Conservation (phyloP, 768 basidiomycete genomes). For the Pholiota microspora region DNA sequence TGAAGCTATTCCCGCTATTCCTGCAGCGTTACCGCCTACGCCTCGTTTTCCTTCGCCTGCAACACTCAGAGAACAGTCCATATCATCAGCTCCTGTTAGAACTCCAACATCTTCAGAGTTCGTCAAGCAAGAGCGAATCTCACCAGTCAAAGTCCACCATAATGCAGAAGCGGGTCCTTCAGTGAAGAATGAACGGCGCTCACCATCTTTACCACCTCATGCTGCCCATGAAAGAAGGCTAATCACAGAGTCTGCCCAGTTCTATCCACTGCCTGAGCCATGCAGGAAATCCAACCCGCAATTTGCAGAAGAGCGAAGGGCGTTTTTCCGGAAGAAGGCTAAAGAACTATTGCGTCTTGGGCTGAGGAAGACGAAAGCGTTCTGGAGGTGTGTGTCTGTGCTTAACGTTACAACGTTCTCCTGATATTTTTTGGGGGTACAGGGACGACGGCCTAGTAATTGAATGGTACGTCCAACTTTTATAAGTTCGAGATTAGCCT, state of each 20-base stretch:
- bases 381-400: conserved; percentile 17
- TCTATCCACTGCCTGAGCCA: conserved; percentile 24
- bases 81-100: neutral
- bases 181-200: conserved; percentile 2
- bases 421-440: neutral
- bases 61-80: neutral
- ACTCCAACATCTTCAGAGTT: neutral
- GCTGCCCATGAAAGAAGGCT: conserved; percentile 20
- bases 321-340: conserved; percentile 19
- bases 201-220: neutral
- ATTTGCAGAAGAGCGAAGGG: conserved; percentile 19
- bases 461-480: conserved; percentile 25
- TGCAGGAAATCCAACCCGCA: conserved; percentile 21
- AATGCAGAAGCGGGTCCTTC: neutral
- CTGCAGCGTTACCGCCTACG: neutral
- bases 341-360: conserved; percentile 18
- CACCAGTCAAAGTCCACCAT: neutral
- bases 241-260: conserved; percentile 24
- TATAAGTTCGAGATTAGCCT: neutral
- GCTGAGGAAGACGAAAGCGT: conserved; percentile 22
- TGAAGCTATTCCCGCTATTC: neutral
- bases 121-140: neutral
- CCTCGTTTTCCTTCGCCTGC: neutral
- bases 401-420: neutral
- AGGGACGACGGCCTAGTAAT: conserved; percentile 36